Conservation (phyloP, 164 flowering plant genomes). For the Piper betle region DNA sequence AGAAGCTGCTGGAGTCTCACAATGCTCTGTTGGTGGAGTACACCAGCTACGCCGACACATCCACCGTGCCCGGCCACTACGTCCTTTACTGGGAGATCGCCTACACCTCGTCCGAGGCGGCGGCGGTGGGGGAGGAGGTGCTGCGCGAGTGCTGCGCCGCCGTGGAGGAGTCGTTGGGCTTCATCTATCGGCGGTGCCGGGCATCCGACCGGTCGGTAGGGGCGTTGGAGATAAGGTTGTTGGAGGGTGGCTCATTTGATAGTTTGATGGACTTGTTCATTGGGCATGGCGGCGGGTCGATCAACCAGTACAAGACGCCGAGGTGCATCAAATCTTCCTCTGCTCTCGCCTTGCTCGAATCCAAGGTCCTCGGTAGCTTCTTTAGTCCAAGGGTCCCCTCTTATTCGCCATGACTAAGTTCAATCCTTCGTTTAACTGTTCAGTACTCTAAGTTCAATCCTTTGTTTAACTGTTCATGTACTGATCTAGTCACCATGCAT, state of each 20-base stretch:
- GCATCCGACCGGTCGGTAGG: conserved; percentile 53
- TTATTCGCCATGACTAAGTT: conserved; percentile 34
- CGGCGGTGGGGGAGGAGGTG: conserved; percentile 11
- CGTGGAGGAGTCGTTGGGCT: conserved; percentile 61
- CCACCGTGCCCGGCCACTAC: conserved; percentile 76
- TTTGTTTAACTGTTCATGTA: too few relatives aligned
- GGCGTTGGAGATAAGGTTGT: conserved; percentile 72
- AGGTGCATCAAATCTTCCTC: conserved; percentile 47
- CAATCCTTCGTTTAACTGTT: too few relatives aligned
- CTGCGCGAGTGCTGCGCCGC: conserved; percentile 50
- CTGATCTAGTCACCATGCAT: too few relatives aligned
- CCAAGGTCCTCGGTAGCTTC: conserved; percentile 35
- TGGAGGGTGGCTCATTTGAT: conserved; percentile 56
- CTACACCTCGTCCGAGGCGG: conserved; percentile 1
- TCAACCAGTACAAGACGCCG: conserved; percentile 84
- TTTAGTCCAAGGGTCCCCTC: conserved; percentile 64
- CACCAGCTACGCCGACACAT: conserved; percentile 71
- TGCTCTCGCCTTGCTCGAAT: conserved; percentile 46
- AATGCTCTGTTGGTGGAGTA: conserved; percentile 55
- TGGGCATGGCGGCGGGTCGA: conserved; percentile 56
- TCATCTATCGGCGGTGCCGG: conserved; percentile 56
- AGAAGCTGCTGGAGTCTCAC: conserved; percentile 43
- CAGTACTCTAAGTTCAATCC: neutral
- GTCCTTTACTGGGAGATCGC: conserved; percentile 70
- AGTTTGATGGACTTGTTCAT: conserved; percentile 59